Conservation (phyloP, 1,284 basidiomycete species). For the Malassezia restricta region DNA sequence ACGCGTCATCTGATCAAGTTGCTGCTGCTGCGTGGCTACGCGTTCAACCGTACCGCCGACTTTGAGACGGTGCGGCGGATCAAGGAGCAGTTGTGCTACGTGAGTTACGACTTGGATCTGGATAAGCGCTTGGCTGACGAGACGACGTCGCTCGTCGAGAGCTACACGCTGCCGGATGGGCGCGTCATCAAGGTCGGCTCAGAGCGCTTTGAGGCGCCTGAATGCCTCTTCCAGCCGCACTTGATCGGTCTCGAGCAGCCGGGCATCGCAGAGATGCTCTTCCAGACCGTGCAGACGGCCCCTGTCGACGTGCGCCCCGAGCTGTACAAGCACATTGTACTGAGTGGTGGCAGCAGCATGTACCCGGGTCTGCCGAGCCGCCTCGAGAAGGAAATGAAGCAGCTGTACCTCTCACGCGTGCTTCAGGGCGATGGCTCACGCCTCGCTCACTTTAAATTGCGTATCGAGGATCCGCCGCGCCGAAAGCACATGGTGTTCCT, state of each 20-base stretch:
- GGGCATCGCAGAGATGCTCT: conserved; percentile 92
- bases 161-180: conserved; percentile 93
- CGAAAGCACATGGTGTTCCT: conserved; percentile 99
- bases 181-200: conserved; percentile 93
- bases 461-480: conserved; percentile 92
- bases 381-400: conserved; percentile 99
- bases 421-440: conserved; percentile 71
- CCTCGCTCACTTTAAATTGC: conserved; percentile 97
- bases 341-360: conserved; percentile 88
- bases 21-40: conserved; percentile 92
- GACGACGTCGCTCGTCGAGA: conserved; percentile 90
- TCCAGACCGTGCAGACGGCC: conserved; percentile 85
- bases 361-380: conserved; percentile 93
- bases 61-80: conserved; percentile 97
- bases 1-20: conserved; percentile 98
- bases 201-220: conserved; percentile 98
- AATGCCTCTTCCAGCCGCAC: conserved; percentile 99
- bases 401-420: conserved; percentile 82
- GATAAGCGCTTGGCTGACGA: conserved; percentile 90
- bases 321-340: conserved; percentile 94
- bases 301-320: conserved; percentile 81
- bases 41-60: conserved; percentile 97
- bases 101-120: conserved; percentile 79
- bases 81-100: conserved; percentile 97
- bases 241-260: conserved; percentile 94